These are phyloP conservation scores for Metschnikowia cubensis DNA, from an alignment of 805 yeast genomes.

Conservation along the genomic window DNA sequence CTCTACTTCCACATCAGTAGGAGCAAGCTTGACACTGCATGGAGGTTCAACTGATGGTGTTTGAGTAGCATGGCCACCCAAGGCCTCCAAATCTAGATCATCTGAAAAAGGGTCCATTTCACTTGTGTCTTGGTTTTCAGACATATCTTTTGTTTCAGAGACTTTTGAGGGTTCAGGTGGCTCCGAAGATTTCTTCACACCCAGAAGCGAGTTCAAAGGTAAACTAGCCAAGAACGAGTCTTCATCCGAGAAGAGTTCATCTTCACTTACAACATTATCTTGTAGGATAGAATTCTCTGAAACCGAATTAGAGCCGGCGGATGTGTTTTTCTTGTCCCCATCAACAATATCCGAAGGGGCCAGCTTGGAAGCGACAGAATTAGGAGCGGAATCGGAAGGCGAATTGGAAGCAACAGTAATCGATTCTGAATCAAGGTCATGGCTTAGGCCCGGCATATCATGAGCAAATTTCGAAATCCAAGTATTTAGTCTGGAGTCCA, in stretches of 20 bases:
- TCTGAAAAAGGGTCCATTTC: constrained; percentile 20
- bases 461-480: constrained; percentile 33
- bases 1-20: background rate
- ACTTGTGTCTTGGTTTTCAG: background rate
- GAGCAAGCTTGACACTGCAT: background rate
- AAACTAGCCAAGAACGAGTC: constrained; percentile 19
- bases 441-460: background rate
- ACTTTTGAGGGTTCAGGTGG: background rate
- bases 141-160: background rate
- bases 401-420: too few species aligned
- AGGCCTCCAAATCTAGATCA: constrained; percentile 14
- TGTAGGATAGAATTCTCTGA: background rate
- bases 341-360: background rate
- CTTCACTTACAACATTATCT: constrained; percentile 2
- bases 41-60: constrained; percentile 9
- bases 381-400: background rate
- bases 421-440: background rate
- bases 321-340: background rate
- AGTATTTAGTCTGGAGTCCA: constrained; percentile 14
- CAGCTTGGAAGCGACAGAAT: too few species aligned
- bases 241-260: constrained; percentile 23
- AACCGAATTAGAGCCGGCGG: background rate
- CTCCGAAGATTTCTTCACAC: background rate
- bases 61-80: constrained; percentile 15
- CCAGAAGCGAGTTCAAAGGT: constrained; percentile 9